A percentile compares a stretch with the other conserved stretches of the same genome.
These are phyloP conservation scores for Rutstroemia sp. DNA, from an alignment of 2,329 filamentous ascomycete species.

Conservation along the genomic window DNA sequence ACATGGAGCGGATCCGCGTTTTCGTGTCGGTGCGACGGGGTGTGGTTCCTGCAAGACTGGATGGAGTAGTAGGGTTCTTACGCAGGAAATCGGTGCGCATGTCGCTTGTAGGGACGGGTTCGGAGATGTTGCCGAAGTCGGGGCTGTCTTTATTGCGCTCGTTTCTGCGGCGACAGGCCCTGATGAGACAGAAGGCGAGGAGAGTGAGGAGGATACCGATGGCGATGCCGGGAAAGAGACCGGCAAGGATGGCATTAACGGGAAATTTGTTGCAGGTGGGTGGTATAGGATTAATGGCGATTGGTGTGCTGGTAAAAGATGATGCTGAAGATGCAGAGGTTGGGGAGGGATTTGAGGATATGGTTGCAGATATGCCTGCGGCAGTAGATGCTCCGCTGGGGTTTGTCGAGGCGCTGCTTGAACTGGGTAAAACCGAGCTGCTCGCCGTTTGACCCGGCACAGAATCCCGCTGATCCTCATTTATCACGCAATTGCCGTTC, in stretches of 20 bases:
- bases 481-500: slow-evolving; percentile 39
- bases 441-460: slow-evolving; percentile 21
- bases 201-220: slow-evolving; percentile 39
- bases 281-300: slow-evolving; percentile 7
- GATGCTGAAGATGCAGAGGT: slow-evolving; percentile 9
- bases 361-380: not conserved
- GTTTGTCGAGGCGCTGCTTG: not conserved
- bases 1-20: slow-evolving; percentile 22
- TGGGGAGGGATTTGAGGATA: slow-evolving; percentile 16
- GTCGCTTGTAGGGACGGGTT: slow-evolving; percentile 43
- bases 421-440: slow-evolving; percentile 17
- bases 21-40: slow-evolving; percentile 11
- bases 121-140: slow-evolving; percentile 41
- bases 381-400: not conserved
- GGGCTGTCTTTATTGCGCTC: slow-evolving; percentile 30
- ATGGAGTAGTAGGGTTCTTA: slow-evolving; percentile 23
- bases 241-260: not conserved
- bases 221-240: slow-evolving; percentile 40
- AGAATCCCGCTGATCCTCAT: slow-evolving; percentile 41
- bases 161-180: slow-evolving; percentile 13
- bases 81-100: slow-evolving; percentile 48
- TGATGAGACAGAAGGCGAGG: slow-evolving; percentile 33
- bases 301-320: not conserved
- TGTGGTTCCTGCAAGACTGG: slow-evolving; percentile 8
- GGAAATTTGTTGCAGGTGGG: slow-evolving; percentile 23